Evolutionary conservation across 2,329 filamentous ascomycete species (phyloP), one percentile per base, ranked within the genome.

Genomic region (Alternaria alternata): DNA sequence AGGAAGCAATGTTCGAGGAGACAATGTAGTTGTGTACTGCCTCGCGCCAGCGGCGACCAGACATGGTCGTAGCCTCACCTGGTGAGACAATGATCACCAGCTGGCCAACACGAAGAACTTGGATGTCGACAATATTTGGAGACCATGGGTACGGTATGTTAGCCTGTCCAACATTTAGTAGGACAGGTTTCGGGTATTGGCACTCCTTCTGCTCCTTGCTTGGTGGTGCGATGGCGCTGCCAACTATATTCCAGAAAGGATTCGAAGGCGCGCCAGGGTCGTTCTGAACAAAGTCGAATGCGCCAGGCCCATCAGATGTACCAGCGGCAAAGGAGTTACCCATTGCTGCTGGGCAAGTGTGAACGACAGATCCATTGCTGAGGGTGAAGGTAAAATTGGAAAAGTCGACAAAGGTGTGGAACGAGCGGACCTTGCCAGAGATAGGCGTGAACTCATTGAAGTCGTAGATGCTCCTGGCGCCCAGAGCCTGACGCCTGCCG

Each of bases 281-380:
- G 66, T 93, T 94, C 74, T 98, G 94, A 1, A 92, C 95, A 75
- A 98, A 97, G 78, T 98, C 94, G 71, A 97, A 96, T 0, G 88
- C 89, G 0, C 94, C 94, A 0, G 94, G 94, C 6, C 94, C 93
- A 75, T 98, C 94, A 0, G 92, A 92, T 0, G 94, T 98, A 11
- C 94, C 94, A 1, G 92, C 94, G 0, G 94, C 94, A 75, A 98
- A 98, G 0, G 91, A 94, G 75, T 95, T 96, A 6, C 94, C 94
- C 61, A 98, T 81, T 0, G 93, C 93, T 0, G 94, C 94, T 4
- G 93, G 90, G 69, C 94, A 98, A 0, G 94, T 96, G 51, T 81
- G 83, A 7, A 89, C 91, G 30, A 80, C 80, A 3, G 87, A 88
- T 46, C 91, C 91, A 67, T 96, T 93, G 0, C 89, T 85, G 1